Conservation (phyloP, 495 filamentous ascomycete genomes). For the Elaphomyces granulatus region DNA sequence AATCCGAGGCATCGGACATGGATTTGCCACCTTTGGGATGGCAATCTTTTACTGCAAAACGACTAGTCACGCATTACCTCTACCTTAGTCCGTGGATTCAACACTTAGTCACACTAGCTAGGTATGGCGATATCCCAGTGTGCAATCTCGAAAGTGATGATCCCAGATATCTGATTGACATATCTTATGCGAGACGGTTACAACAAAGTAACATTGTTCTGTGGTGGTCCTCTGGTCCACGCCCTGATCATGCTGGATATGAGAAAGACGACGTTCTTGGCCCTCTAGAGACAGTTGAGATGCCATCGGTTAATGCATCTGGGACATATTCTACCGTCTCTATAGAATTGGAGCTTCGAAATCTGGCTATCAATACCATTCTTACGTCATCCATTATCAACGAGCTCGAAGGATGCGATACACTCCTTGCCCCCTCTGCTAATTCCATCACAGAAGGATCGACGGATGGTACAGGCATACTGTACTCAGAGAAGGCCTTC, state of each 20-base stretch:
- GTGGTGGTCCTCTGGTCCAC: conserved; percentile 87
- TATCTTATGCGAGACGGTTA: conserved; percentile 82
- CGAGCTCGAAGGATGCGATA: conserved; percentile 74
- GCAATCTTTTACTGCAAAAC: conserved; percentile 78
- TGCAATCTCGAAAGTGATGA: conserved; percentile 94
- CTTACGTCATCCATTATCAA: conserved; percentile 96
- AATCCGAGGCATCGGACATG: conserved; percentile 70
- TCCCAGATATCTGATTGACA: conserved; percentile 84
- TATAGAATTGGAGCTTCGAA: conserved; percentile 87
- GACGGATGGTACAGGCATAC: conserved; percentile 46
- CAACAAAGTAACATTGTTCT: conserved; percentile 87
- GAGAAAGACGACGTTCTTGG: conserved; percentile 84
- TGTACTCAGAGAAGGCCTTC: conserved; percentile 85
- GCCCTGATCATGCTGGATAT: conserved; percentile 89
- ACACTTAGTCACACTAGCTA: conserved; percentile 70
- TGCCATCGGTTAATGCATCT: conserved; percentile 85
- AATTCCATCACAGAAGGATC: conserved; percentile 10
- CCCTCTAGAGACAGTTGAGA: conserved; percentile 75
- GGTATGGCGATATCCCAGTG: conserved; percentile 86
- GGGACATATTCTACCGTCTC: conserved; percentile 93
- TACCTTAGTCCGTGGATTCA: conserved; percentile 82
- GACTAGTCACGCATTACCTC: conserved; percentile 78
- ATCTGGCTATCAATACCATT: conserved; percentile 95
- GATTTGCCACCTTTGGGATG: conserved; percentile 83
- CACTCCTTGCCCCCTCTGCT: conserved; percentile 45